phyloP scores from a whole-genome alignment of 1,284 basidiomycete species.

The Marasmius oreades region DNA sequence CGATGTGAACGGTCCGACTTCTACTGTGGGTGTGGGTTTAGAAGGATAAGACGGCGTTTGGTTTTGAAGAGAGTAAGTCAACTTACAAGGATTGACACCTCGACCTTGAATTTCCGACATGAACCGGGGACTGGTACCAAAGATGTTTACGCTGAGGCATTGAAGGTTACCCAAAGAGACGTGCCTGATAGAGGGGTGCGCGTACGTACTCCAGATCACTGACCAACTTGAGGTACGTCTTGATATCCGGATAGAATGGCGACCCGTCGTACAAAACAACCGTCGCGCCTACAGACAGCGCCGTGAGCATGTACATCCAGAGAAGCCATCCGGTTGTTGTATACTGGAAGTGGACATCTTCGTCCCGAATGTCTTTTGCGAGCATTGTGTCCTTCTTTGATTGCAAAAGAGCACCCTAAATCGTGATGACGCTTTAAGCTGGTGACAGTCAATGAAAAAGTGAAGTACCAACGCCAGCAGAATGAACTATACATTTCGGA shows the following conservation, averaged over 20 bases:
- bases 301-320: slow-evolving; percentile 43
- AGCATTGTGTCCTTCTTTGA: slow-evolving; percentile 1
- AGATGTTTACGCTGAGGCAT: slow-evolving; percentile 34
- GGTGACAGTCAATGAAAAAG: background rate
- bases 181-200: background rate
- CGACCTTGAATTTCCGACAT: slow-evolving; percentile 55
- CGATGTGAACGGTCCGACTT: slow-evolving; percentile 47
- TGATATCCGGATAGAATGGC: slow-evolving; percentile 58
- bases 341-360: background rate
- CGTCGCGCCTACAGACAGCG: slow-evolving; percentile 49
- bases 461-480: slow-evolving; percentile 66
- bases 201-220: slow-evolving; percentile 49
- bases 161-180: background rate
- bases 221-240: slow-evolving; percentile 54
- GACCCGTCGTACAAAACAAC: slow-evolving; percentile 67
- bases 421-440: background rate
- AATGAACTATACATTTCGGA: slow-evolving; percentile 82
- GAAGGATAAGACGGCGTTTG: slow-evolving; percentile 4
- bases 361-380: background rate
- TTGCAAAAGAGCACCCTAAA: background rate
- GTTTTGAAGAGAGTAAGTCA: background rate
- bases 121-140: slow-evolving; percentile 69
- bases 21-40: slow-evolving; percentile 34
- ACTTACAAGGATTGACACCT: slow-evolving; percentile 49
- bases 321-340: slow-evolving; percentile 69